Evolutionary conservation across 108 stramenopile genomes (phyloP).

Genomic region (Fragilariopsis cylindrus): DNA sequence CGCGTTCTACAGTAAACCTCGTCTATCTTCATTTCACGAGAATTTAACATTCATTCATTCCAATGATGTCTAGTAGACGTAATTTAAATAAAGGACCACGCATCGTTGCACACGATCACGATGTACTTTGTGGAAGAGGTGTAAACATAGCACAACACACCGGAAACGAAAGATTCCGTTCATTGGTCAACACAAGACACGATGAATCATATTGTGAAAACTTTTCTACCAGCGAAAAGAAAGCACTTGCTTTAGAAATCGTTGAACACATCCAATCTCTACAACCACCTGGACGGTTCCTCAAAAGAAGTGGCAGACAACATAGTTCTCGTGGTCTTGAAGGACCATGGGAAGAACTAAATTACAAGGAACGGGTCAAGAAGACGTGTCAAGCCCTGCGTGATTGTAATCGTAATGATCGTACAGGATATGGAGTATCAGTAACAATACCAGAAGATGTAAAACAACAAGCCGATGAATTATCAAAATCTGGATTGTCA

Average conservation of each 20-base stretch:
- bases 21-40: no score
- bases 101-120: constrained; percentile 63
- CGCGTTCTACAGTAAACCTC: no score
- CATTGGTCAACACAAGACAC: constrained; percentile 58
- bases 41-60: no score
- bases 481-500: constrained; percentile 43
- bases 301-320: constrained; percentile 58
- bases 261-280: constrained; percentile 63
- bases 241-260: constrained; percentile 74
- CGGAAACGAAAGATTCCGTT: constrained; percentile 79
- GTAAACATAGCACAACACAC: constrained; percentile 80
- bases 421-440: constrained; percentile 61
- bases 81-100: no score
- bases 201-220: constrained; percentile 61
- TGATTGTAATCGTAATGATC: constrained; percentile 80
- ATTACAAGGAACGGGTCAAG: constrained; percentile 54
- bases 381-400: constrained; percentile 78
- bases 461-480: constrained; percentile 37
- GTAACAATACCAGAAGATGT: constrained; percentile 71
- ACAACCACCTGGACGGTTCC: constrained; percentile 79
- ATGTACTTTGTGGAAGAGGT: constrained; percentile 77
- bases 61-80: no score
- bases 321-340: constrained; percentile 57
- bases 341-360: constrained; percentile 77
- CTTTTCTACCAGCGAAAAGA: constrained; percentile 71